Conservation (phyloP, 192 early-diverging fungal species). For the Podila minutissima region DNA sequence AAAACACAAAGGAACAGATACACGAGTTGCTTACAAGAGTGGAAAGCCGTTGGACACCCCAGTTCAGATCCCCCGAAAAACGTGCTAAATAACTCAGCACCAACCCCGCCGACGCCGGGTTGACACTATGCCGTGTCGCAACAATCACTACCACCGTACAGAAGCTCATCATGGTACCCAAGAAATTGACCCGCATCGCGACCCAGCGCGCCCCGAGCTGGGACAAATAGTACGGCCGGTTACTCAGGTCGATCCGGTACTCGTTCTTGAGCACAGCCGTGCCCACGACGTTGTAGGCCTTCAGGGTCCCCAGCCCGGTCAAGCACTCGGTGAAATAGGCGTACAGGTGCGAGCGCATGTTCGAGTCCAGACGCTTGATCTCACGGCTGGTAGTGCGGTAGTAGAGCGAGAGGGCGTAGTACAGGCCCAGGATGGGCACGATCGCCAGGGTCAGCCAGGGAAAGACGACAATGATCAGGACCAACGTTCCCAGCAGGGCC, state of each 20-base stretch:
- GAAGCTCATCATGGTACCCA: slow-evolving; percentile 76
- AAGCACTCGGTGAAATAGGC: slow-evolving; percentile 82
- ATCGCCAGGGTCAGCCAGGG: slow-evolving; percentile 77
- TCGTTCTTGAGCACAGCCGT: slow-evolving; percentile 63
- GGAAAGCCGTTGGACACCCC: slow-evolving; percentile 69
- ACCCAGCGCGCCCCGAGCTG: slow-evolving; percentile 77
- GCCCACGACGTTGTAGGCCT: slow-evolving; percentile 66
- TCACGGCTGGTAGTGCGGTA: slow-evolving; percentile 86
- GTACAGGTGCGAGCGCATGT: slow-evolving; percentile 83
- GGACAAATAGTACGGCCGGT: slow-evolving; percentile 81
- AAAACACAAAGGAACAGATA: not conserved
- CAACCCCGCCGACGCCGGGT: slow-evolving; percentile 77
- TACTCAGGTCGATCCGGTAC: slow-evolving; percentile 78
- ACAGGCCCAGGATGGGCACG: slow-evolving; percentile 75
- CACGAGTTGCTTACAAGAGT: slow-evolving; percentile 51
- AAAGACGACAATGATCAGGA: slow-evolving; percentile 60
- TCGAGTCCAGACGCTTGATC: slow-evolving; percentile 89
- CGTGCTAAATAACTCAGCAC: slow-evolving; percentile 74
- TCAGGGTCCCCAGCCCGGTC: slow-evolving; percentile 82
- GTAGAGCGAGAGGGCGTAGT: slow-evolving; percentile 75
- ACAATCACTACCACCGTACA: slow-evolving; percentile 79
- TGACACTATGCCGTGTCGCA: slow-evolving; percentile 66
- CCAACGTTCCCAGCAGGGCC: slow-evolving; percentile 52
- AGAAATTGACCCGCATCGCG: slow-evolving; percentile 80
- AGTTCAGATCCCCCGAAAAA: slow-evolving; percentile 78